Conservation (phyloP, 2,329 filamentous ascomycete genomes). For the Venturia pyrina region DNA sequence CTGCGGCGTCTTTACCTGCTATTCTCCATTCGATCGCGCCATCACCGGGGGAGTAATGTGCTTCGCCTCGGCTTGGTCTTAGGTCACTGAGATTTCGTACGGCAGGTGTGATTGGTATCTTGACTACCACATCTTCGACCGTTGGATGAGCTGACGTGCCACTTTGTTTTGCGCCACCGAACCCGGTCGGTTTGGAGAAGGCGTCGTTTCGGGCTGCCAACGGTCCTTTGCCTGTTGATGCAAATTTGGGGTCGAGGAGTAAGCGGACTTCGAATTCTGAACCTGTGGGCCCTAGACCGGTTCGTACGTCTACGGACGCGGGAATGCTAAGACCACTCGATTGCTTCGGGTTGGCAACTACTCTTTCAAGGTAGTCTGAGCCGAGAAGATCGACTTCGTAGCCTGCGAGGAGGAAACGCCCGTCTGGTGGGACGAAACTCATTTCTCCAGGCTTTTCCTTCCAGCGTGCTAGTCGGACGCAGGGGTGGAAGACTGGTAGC, state of each 20-base stretch:
- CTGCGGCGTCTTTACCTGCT: slow-evolving; percentile 61
- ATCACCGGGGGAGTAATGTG: slow-evolving; percentile 66
- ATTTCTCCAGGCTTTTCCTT: slow-evolving; percentile 78
- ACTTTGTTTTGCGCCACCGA: slow-evolving; percentile 8
- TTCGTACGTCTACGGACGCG: slow-evolving; percentile 70
- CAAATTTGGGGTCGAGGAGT: slow-evolving; percentile 45
- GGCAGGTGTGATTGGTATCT: slow-evolving; percentile 65
- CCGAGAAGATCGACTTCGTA: slow-evolving; percentile 91
- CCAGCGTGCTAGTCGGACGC: slow-evolving; percentile 84
- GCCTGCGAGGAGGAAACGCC: slow-evolving; percentile 82
- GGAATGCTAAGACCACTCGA: slow-evolving; percentile 58
- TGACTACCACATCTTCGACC: slow-evolving; percentile 68
- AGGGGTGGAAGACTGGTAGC: slow-evolving; percentile 90
- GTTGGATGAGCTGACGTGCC: slow-evolving; percentile 26
- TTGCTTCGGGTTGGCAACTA: slow-evolving; percentile 12
- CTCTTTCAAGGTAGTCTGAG: slow-evolving; percentile 38
- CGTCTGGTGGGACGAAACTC: slow-evolving; percentile 94
- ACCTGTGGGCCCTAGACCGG: slow-evolving; percentile 62
- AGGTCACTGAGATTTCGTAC: slow-evolving; percentile 80
- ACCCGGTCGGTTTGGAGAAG: slow-evolving; percentile 9
- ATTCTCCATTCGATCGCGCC: slow-evolving; percentile 73
- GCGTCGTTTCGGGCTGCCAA: slow-evolving; percentile 10
- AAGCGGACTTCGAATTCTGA: slow-evolving; percentile 84
- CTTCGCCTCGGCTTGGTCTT: slow-evolving; percentile 71
- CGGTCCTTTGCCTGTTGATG: slow-evolving; percentile 17